Base-by-base conservation (phyloP, 1,284 basidiomycete species). In the Spongiforma sp. region DNA sequence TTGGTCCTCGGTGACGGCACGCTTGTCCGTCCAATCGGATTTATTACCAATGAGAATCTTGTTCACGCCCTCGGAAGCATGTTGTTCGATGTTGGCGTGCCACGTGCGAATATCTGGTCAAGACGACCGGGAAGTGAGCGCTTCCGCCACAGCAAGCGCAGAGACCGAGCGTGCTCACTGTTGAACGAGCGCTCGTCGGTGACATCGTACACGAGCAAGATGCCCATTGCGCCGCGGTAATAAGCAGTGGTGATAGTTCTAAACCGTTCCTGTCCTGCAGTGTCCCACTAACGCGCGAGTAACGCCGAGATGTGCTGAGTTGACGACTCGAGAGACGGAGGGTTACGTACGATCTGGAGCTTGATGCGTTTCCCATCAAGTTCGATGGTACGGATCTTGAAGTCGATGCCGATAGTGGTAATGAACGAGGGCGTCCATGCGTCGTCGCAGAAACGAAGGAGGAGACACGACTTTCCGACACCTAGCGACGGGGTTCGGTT, bases 361-460 rank as follows among this genome's bases (percentile, higher is more conserved):
- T 98, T 98, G 79, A 98, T 96, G 61, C 94, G 89, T 80, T 97
- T 98, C 52, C 96, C 96, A 71, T 98, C 96, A 59, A 98, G 86
- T 77, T 98, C 96, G 76, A 98, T 98, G 55, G 96, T 98, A 46
- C 96, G 91, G 79, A 98, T 98, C 88, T 96, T 95, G 84, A 95
- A 95, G 86, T 94, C 93, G 73, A 94, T 94, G 62, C 96, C 98
- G 78, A 99, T 99, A 59, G 97, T 99, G 58, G 97, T 99, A 81
- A 99, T 99, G 85, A 99, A 99, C 48, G 95, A 97, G 34, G 97
- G 97, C 39, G 98, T 99, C 97, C 97, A 99, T 68, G 97, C 95
- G 80, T 99, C 98, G 82, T 99, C 98, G 79, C 97, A 99, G 89
- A 99, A 99, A 69, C 98, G 93, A 65, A 99, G 88, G 63, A 99